These are phyloP conservation scores for Quercus agrifolia DNA, from an alignment of 306 rosid species.

Conservation along the genomic window DNA sequence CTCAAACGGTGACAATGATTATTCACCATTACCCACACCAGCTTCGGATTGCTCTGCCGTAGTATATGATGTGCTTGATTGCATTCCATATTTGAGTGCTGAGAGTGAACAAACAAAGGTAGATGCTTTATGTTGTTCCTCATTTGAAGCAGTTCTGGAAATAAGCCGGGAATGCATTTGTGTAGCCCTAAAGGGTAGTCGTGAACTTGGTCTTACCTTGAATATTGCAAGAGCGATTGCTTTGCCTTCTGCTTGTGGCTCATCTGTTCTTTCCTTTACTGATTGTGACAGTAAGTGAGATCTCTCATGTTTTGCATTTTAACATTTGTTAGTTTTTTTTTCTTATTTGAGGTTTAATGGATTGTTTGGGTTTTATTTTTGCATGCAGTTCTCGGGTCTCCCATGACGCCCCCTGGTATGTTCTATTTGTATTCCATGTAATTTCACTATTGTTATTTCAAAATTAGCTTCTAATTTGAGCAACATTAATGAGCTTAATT, in stretches of 20 bases:
- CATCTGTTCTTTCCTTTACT: background rate
- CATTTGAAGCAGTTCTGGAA: background rate
- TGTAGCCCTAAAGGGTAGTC: background rate
- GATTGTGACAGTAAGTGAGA: slow-evolving; percentile 16
- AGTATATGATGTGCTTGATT: slow-evolving; percentile 3
- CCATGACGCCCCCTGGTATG: background rate
- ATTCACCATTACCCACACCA: too few relatives aligned
- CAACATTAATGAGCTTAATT: too few relatives aligned
- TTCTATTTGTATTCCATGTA: background rate
- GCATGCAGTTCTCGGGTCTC: background rate
- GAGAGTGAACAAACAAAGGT: background rate
- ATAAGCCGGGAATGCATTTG: slow-evolving; percentile 2
- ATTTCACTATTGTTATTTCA: too few relatives aligned
- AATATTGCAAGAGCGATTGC: slow-evolving; percentile 5
- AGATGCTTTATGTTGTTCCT: slow-evolving; percentile 13
- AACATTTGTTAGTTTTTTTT: background rate
- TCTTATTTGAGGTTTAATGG: background rate
- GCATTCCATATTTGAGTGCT: slow-evolving; percentile 15
- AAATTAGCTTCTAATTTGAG: too few relatives aligned
- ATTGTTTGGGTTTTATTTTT: background rate
- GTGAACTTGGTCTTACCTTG: background rate
- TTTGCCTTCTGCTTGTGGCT: slow-evolving; percentile 13
- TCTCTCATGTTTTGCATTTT: background rate
- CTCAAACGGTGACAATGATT: too few relatives aligned
- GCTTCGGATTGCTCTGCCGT: background rate